Percentiles rank a stretch among this genome's conserved stretches.
phyloP scores from a whole-genome alignment of 2,329 filamentous ascomycete species.

The Dothistroma pini region DNA sequence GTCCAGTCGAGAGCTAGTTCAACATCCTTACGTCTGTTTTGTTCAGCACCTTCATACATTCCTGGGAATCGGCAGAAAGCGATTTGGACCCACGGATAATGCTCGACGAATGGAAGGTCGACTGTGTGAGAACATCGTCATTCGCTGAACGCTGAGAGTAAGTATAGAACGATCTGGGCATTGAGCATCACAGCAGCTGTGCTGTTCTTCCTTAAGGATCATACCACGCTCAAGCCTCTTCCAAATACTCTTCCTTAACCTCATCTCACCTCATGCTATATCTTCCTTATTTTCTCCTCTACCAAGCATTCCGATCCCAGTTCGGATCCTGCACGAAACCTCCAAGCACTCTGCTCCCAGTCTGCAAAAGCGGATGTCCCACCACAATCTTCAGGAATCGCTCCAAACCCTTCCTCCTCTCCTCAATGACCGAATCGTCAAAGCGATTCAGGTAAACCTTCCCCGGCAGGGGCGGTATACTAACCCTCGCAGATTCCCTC shows the following conservation, averaged over 20 bases:
- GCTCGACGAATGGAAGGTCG: background rate
- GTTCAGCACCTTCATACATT: too few relatives aligned
- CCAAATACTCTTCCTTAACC: background rate
- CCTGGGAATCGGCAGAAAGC: too few relatives aligned
- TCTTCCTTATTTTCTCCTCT: background rate
- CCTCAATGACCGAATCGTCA: constrained; percentile 97
- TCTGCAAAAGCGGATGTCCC: constrained; percentile 92
- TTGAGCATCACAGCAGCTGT: background rate
- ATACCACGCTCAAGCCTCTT: background rate
- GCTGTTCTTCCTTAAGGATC: too few relatives aligned
- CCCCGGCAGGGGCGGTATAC: constrained; percentile 89
- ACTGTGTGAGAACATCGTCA: background rate
- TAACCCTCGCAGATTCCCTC: constrained; percentile 88
- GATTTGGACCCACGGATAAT: background rate
- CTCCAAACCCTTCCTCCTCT: constrained; percentile 83
- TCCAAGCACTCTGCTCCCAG: constrained; percentile 92
- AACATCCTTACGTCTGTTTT: too few relatives aligned
- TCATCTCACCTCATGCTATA: background rate
- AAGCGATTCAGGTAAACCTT: constrained; percentile 99
- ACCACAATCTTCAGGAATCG: constrained; percentile 97
- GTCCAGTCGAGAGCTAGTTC: too few relatives aligned
- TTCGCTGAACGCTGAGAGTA: background rate
- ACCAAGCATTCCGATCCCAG: constrained; percentile 92
- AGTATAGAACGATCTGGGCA: background rate
- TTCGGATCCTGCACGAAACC: constrained; percentile 94